Base-by-base conservation (phyloP, 371 early-diverging fungal genomes). In the Parasitella parasitica region DNA sequence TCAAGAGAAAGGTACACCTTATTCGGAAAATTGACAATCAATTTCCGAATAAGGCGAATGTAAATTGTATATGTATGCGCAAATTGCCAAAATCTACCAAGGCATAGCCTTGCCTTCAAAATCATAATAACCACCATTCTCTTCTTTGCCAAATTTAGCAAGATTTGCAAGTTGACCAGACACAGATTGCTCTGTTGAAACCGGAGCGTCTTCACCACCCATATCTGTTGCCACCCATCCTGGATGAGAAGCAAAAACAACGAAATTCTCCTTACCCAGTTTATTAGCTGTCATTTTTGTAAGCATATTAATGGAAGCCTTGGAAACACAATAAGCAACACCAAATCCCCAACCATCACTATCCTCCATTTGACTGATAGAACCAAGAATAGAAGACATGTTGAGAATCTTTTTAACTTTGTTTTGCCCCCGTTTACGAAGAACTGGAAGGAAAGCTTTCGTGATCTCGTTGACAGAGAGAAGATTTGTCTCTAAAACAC, bases 201-300 rank as follows among this genome's bases (percentile, higher is more conserved):
- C 15, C 3, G 49, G 36, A 18, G 64, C 68, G 1, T 55, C 6
- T 1, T 16, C 35, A 26, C 62, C 64, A 37, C 71, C 67, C 61
- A 71, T 57, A 12, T 67, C 67, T 7, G 71, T 71, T 12, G 35
- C 15, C 0, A 56, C 60, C 71, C 67, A 71, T 3, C 71, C 71
- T 26, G 71, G 71, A 32, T 64, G 61, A 35, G 61, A 39, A 5
- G 64, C 41, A 34, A 60, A 64, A 8, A 71, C 58, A 41, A 61
- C 37, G 22, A 71, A 53, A 28, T 71, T 64, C 13, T 71, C 71
- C 2, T 57, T 35, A 6, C 20, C 41, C 11, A 71, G 58, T 2
- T 56, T 49, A 18, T 54, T 56, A 6, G 71, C 48, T 1, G 41
- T 38, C 37, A 55, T 13, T 27, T 55, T 60, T 22, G 68, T 64